phyloP scores from a whole-genome alignment of 768 basidiomycete genomes.

The Mrakia frigida region DNA sequence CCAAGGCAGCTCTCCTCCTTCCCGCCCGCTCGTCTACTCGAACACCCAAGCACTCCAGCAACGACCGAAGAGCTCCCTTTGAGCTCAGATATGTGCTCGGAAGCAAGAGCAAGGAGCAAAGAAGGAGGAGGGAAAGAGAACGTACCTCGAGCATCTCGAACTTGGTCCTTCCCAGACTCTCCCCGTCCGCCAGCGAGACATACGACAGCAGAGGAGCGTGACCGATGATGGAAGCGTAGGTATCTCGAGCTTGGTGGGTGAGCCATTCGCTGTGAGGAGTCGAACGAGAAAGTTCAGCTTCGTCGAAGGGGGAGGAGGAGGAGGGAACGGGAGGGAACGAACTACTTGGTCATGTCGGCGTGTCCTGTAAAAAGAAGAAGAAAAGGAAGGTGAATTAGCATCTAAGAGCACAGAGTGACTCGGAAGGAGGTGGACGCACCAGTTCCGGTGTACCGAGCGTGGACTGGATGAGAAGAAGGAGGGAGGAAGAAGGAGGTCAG shows the following conservation, averaged over 20 bases:
- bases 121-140: background rate
- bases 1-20: too few relatives aligned
- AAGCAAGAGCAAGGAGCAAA: background rate
- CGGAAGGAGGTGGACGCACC: slow-evolving; percentile 51
- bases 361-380: slow-evolving; percentile 58
- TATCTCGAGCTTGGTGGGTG: slow-evolving; percentile 95
- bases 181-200: slow-evolving; percentile 87
- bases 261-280: slow-evolving; percentile 74
- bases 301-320: background rate
- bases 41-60: too few relatives aligned
- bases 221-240: slow-evolving; percentile 84
- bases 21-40: too few relatives aligned
- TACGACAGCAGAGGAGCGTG: slow-evolving; percentile 81
- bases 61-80: background rate
- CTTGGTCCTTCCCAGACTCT: slow-evolving; percentile 77
- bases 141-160: slow-evolving; percentile 94
- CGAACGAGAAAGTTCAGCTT: background rate
- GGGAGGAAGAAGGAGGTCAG: slow-evolving; percentile 12
- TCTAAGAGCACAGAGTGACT: background rate
- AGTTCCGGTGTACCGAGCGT: slow-evolving; percentile 92
- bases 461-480: slow-evolving; percentile 55
- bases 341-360: slow-evolving; percentile 95
- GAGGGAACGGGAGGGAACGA: slow-evolving; percentile 41
- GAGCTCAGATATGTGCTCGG: background rate
- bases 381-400: background rate